Conservation (phyloP, 1,139 yeast species). For the Protomyces inundatus region DNA sequence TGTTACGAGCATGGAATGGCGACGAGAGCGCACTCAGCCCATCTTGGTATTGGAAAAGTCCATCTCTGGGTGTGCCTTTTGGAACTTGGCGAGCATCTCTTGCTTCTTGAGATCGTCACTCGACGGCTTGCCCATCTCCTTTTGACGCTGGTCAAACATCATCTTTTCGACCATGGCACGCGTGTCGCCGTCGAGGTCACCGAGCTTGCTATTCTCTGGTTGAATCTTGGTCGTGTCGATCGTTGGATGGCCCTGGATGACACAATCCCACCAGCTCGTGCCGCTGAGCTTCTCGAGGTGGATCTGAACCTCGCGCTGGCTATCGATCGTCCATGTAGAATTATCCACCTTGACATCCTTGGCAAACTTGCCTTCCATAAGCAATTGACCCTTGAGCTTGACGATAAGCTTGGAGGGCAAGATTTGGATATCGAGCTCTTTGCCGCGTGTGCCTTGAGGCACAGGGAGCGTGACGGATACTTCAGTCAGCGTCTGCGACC, state of each 20-base stretch:
- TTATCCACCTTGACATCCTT: constrained; percentile 39
- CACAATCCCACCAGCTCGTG: constrained; percentile 48
- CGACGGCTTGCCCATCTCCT: constrained; percentile 41
- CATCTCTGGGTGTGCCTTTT: constrained; percentile 45
- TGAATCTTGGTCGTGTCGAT: constrained; percentile 43
- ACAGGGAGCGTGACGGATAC: constrained; percentile 41
- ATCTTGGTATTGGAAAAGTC: constrained; percentile 37
- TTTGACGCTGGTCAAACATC: constrained; percentile 47
- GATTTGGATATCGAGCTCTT: constrained; percentile 38
- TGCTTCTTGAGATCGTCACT: constrained; percentile 42
- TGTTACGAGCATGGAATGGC: no score
- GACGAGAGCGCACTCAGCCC: not conserved
- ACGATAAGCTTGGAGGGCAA: constrained; percentile 35
- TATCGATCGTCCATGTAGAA: constrained; percentile 45
- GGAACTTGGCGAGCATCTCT: constrained; percentile 41
- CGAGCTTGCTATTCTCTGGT: constrained; percentile 43
- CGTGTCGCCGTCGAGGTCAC: constrained; percentile 45
- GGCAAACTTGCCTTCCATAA: constrained; percentile 39
- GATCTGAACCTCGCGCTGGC: constrained; percentile 40
- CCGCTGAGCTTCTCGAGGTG: constrained; percentile 42
- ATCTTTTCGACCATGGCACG: constrained; percentile 47
- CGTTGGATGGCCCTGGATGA: constrained; percentile 43
- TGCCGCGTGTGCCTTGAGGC: constrained; percentile 40
- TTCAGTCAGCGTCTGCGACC: constrained; percentile 45
- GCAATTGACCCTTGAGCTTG: constrained; percentile 33